A percentile compares a stretch with the other conserved stretches of the same genome.
Conservation (phyloP, 495 filamentous ascomycete genomes). For the Hyaloscypha hepaticicola region DNA sequence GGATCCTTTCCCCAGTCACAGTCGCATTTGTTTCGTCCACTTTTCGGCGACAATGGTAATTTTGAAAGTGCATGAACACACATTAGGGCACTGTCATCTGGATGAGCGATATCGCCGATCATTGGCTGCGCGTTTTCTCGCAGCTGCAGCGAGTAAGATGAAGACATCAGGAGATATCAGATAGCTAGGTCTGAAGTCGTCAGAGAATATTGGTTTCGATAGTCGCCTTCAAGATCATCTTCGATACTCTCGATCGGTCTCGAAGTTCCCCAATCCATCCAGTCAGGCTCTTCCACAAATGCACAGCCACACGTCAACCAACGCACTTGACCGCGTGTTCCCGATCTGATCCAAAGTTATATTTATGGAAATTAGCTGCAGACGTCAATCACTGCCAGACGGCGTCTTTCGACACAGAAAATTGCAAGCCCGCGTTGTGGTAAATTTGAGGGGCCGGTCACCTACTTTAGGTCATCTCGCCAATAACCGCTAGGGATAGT, state of each 20-base stretch:
- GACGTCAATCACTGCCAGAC: not conserved
- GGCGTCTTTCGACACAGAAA: not conserved
- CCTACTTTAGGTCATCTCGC: not conserved
- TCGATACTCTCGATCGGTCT: not conserved
- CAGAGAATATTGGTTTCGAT: not conserved
- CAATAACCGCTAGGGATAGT: not conserved
- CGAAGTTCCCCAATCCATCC: not conserved
- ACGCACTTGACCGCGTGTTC: not conserved
- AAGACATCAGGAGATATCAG: not conserved
- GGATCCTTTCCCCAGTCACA: not conserved
- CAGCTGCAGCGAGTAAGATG: not conserved
- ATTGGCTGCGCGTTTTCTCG: not conserved
- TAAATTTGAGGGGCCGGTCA: not conserved
- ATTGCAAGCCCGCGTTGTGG: not conserved
- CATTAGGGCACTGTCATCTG: conserved; percentile 4
- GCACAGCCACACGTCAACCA: not conserved
- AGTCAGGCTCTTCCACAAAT: not conserved
- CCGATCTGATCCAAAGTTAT: not conserved
- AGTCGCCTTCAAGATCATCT: not conserved
- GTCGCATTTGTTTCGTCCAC: not conserved
- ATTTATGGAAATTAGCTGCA: not conserved
- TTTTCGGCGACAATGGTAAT: not conserved
- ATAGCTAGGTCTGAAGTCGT: not conserved
- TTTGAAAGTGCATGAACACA: not conserved
- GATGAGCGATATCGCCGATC: not conserved